Evolutionary conservation across 768 basidiomycete genomes (phyloP), one percentile per base, ranked within the genome.

Genomic region (Psilocybe azurescens): DNA sequence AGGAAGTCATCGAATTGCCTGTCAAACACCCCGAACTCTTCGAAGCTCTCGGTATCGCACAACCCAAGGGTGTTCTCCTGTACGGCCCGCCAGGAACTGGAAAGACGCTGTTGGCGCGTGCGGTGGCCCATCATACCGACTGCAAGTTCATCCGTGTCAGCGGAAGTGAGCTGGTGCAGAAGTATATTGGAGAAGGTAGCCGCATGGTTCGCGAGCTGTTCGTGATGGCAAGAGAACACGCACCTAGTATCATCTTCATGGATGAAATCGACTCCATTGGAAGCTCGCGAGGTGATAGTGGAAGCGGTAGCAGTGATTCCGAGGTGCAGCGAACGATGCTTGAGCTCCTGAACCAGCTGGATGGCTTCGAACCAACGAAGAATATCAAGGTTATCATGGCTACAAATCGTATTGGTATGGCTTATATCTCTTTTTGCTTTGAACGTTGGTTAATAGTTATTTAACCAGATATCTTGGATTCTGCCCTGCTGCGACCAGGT

Each of bases 261-360:
- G 97, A 98, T 74, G 97, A 98, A 78, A 98, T 99, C 65, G 97
- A 99, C 77, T 95, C 93, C 18, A 99, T 99, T 71, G 97, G 97
- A 58, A 92, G 90, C 65, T 94, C 94, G 65, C 78, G 96, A 73
- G 94, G 96, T 10, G 93, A 95, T 73, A 89, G 96, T 71, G 94
- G 96, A 16, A 92, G 93, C 53, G 91, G 93, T 20, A 89, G 89
- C 46, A 93, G 93, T 1, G 93, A 95, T 69, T 92, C 90, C 3
- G 94, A 95, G 74, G 93, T 94, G 61, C 93, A 95, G 79, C 79
- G 93, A 58, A 95, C 93, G 59, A 94, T 95, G 93, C 75, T 95
- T 78, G 93, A 95, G 74, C 73, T 95, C 74, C 75, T 95, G 67
- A 94, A 94, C 70, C 93, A 95, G 78, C 75, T 95, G 65, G 93